phyloP scores from a whole-genome alignment of 176 grass and related monocot genomes.

The Cenchrus fungigraminus region DNA sequence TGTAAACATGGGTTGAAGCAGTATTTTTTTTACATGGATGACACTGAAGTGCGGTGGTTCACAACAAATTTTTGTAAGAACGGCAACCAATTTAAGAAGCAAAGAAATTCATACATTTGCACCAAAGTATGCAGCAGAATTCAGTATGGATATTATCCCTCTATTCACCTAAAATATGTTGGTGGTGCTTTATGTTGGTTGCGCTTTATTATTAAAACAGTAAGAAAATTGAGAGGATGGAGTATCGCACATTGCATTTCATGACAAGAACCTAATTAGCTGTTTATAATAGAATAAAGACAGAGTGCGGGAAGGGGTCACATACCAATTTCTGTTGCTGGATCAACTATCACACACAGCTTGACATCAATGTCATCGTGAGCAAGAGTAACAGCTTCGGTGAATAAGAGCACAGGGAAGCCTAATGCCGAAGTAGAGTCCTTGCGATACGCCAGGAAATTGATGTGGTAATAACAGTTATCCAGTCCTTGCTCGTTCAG shows the following conservation, averaged over 20 bases:
- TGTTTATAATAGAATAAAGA: no score
- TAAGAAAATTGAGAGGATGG: no score
- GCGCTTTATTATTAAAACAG: no score
- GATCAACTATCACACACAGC: conserved; percentile 14
- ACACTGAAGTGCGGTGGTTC: no score
- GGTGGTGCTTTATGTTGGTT: no score
- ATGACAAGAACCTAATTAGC: no score
- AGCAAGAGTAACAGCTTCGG: background rate
- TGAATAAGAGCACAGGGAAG: conserved; percentile 17
- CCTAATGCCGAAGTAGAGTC: conserved; percentile 13
- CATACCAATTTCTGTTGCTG: conserved; percentile 15
- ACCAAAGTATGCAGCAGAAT: background rate
- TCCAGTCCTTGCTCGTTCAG: background rate
- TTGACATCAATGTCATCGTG: background rate
- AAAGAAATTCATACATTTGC: background rate
- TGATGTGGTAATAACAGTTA: conserved; percentile 34
- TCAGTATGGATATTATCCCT: background rate
- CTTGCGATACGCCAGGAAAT: conserved; percentile 18
- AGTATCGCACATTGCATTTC: no score
- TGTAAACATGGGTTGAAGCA: background rate
- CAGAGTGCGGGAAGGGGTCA: background rate
- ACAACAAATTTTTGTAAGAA: background rate
- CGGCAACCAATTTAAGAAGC: background rate
- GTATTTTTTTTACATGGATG: background rate
- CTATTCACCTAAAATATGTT: background rate